A percentile compares a stretch with the other conserved stretches of the same genome.
phyloP scores from a whole-genome alignment of 2,329 filamentous ascomycete species.

The Arthroderma sp. region DNA sequence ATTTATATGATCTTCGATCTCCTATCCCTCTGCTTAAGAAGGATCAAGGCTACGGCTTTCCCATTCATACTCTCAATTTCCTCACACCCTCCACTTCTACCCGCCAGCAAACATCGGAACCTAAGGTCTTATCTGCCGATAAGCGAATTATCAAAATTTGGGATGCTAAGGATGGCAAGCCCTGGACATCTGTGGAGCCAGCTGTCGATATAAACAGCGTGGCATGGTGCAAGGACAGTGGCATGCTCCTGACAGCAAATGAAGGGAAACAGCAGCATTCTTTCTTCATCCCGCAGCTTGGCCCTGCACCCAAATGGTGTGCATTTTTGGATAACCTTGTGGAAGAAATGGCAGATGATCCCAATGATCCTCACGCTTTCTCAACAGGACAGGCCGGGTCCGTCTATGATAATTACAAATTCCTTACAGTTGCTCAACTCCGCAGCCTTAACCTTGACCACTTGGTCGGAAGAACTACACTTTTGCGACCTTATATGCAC shows the following conservation, averaged over 20 bases:
- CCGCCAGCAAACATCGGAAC: constrained; percentile 52
- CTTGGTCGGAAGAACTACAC: constrained; percentile 75
- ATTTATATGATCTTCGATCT: constrained; percentile 83
- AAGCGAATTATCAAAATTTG: constrained; percentile 96
- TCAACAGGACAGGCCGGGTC: constrained; percentile 42
- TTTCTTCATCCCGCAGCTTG: constrained; percentile 88
- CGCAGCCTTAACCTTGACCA: constrained; percentile 76
- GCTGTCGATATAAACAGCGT: constrained; percentile 90
- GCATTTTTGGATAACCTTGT: constrained; percentile 94
- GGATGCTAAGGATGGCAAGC: constrained; percentile 67
- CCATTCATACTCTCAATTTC: constrained; percentile 71
- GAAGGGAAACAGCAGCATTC: constrained; percentile 91
- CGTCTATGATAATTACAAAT: constrained; percentile 98
- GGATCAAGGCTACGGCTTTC: constrained; percentile 89
- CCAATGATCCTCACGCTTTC: constrained; percentile 47
- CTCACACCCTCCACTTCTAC: constrained; percentile 53
- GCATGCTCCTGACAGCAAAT: constrained; percentile 93
- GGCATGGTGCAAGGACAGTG: constrained; percentile 79
- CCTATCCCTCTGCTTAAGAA: constrained; percentile 77
- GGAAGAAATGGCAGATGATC: constrained; percentile 90
- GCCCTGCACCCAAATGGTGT: constrained; percentile 89
- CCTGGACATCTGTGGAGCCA: constrained; percentile 93
- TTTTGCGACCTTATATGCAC: constrained; percentile 95
- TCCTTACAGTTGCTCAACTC: constrained; percentile 78
- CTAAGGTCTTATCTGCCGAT: constrained; percentile 80